Percentiles rank a stretch among this genome's conserved stretches.
Conservation (phyloP, 345 rosid species). For the Citrus sinensis region DVS_A1.0 CM039163.1:2354001-2354500, state of each 20-base stretch:
- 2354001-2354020: constrained; percentile 60
- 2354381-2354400: constrained; percentile 28
- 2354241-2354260: constrained; percentile 68
- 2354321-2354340: constrained; percentile 58
- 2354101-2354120: constrained; percentile 63
- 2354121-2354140: constrained; percentile 75
- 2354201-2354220: constrained; percentile 69
- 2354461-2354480: constrained; percentile 30
- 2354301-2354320: constrained; percentile 74
- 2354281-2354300: constrained; percentile 64
- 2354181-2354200: constrained; percentile 68
- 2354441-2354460: constrained; percentile 45
- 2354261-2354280: constrained; percentile 50
- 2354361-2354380: constrained; percentile 26
- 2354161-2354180: constrained; percentile 70
- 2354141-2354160: constrained; percentile 85
- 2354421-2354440: constrained; percentile 37
- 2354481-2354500: neutral
- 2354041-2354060: constrained; percentile 71
- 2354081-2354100: constrained; percentile 80
- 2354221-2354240: constrained; percentile 70
- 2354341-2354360: constrained; percentile 28
- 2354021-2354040: constrained; percentile 45
- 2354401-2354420: constrained; percentile 34
- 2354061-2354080: constrained; percentile 79